These are phyloP conservation scores for Jatropha curcas DNA, from an alignment of 345 rosid genomes.

Conservation along the genomic window DNA sequence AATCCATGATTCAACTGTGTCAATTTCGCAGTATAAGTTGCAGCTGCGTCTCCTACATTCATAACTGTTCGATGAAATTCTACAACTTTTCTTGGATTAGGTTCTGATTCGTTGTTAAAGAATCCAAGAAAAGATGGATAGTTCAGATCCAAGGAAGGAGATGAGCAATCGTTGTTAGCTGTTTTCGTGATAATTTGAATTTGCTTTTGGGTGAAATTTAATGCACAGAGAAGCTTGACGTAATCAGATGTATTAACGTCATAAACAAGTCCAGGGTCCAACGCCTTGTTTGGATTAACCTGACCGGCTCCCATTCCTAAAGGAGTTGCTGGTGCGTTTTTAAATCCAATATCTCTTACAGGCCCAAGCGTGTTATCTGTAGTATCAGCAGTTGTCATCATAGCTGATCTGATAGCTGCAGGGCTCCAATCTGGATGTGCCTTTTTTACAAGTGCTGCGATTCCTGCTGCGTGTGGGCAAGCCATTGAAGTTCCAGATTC, in stretches of 20 bases:
- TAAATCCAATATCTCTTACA: slow-evolving; percentile 23
- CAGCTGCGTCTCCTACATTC: slow-evolving; percentile 38
- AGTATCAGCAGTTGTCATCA: slow-evolving; percentile 1
- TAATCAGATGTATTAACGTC: slow-evolving; percentile 47
- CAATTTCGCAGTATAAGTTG: slow-evolving; percentile 36
- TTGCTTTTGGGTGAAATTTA: slow-evolving; percentile 44
- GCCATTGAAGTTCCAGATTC: slow-evolving; percentile 63
- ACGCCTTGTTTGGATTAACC: slow-evolving; percentile 48
- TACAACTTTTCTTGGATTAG: neutral
- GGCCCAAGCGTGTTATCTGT: slow-evolving; percentile 24
- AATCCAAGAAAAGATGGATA: slow-evolving; percentile 59
- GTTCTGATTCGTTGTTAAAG: slow-evolving; percentile 10
- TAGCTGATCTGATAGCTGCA: slow-evolving; percentile 26
- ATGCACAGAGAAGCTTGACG: slow-evolving; percentile 44
- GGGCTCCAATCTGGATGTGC: slow-evolving; percentile 49
- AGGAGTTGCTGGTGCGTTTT: slow-evolving; percentile 35
- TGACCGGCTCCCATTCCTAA: slow-evolving; percentile 59
- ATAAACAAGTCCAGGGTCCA: slow-evolving; percentile 57
- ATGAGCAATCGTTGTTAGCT: slow-evolving; percentile 35
- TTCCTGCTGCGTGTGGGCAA: slow-evolving; percentile 53
- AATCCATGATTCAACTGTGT: slow-evolving; percentile 30
- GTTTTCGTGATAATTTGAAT: slow-evolving; percentile 47
- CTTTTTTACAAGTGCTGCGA: slow-evolving; percentile 38
- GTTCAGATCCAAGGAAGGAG: slow-evolving; percentile 46
- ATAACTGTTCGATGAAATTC: slow-evolving; percentile 54